These are phyloP conservation scores for Nicotiana tomentosiformis DNA, from an alignment of 257 asterid genomes.

Conservation along the genomic window DNA sequence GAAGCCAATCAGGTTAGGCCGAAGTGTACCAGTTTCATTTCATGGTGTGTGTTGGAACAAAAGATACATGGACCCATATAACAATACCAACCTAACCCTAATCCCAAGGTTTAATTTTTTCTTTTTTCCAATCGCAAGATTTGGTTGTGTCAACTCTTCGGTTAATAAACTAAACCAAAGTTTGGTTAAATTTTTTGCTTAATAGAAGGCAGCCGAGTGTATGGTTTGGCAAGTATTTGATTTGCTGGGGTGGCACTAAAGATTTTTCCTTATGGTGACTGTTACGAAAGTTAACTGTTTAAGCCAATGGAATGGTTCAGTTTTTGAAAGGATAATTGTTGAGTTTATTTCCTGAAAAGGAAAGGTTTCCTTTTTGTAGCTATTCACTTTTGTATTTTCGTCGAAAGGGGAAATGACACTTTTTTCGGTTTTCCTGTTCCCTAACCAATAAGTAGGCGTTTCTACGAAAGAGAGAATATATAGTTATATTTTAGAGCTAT, in stretches of 20 bases:
- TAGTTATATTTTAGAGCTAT: no score
- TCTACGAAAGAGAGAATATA: no score
- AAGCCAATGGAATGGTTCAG: background rate
- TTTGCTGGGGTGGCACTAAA: no score
- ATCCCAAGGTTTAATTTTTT: conserved; percentile 13
- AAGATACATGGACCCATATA: conserved; percentile 28
- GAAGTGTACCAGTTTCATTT: conserved; percentile 30
- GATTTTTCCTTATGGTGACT: background rate
- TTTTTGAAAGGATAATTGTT: background rate
- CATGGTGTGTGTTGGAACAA: conserved; percentile 43
- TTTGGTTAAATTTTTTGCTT: conserved; percentile 6
- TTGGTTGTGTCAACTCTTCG: conserved; percentile 29
- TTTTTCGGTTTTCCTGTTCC: no score
- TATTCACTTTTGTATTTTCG: no score
- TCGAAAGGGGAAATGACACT: background rate
- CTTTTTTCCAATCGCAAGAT: no score
- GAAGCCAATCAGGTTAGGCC: conserved; percentile 7
- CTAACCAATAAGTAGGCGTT: no score
- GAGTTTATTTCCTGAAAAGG: background rate
- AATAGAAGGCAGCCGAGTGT: background rate
- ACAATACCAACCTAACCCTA: conserved; percentile 8
- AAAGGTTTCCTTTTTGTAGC: background rate
- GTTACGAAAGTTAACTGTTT: conserved; percentile 20
- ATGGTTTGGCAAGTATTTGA: background rate
- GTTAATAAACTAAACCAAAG: conserved; percentile 32